Percentiles rank a stretch among this genome's conserved stretches.
Conservation (phyloP, 352 stramenopile genomes). For the Phytophthora pisi region DNA sequence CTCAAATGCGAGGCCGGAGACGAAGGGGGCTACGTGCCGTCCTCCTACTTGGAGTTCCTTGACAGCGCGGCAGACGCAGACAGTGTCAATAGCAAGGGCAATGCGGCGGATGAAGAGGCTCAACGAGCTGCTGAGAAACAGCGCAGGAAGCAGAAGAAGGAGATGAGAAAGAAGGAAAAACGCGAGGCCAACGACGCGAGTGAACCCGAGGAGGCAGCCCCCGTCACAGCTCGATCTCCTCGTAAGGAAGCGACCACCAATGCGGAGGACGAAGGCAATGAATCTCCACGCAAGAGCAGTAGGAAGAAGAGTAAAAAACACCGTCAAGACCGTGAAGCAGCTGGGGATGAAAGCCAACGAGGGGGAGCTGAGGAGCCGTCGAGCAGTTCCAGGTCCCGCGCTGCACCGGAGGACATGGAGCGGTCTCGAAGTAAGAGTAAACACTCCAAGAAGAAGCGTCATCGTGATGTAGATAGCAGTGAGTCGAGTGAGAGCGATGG, state of each 20-base stretch:
- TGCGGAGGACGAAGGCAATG: conserved; percentile 31
- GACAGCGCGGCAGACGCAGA: conserved; percentile 36
- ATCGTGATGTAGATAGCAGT: conserved; percentile 46
- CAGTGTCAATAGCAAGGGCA: conserved; percentile 13
- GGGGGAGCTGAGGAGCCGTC: conserved; percentile 11
- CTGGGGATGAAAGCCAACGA: conserved; percentile 16
- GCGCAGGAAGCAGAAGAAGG: conserved; percentile 71
- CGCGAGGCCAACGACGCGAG: conserved; percentile 30
- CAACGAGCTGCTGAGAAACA: conserved; percentile 52
- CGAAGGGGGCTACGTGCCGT: conserved; percentile 77
- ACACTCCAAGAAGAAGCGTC: conserved; percentile 57
- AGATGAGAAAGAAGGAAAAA: conserved; percentile 59
- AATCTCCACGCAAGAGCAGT: conserved; percentile 66
- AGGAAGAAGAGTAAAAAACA: conserved; percentile 70
- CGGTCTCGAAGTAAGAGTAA: conserved; percentile 50
- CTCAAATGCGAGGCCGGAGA: conserved; percentile 82
- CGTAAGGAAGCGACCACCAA: conserved; percentile 47
- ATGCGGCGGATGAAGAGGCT: conserved; percentile 19
- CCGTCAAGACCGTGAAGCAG: conserved; percentile 36
- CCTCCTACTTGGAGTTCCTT: conserved; percentile 86
- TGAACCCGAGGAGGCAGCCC: conserved; percentile 45
- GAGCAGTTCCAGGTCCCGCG: conserved; percentile 26
- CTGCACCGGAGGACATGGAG: conserved; percentile 38
- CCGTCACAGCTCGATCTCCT: conserved; percentile 36
- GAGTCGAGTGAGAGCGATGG: conserved; percentile 54